Conservation (phyloP, 2,329 filamentous ascomycete species). For the Exophiala aquamarina region DNA sequence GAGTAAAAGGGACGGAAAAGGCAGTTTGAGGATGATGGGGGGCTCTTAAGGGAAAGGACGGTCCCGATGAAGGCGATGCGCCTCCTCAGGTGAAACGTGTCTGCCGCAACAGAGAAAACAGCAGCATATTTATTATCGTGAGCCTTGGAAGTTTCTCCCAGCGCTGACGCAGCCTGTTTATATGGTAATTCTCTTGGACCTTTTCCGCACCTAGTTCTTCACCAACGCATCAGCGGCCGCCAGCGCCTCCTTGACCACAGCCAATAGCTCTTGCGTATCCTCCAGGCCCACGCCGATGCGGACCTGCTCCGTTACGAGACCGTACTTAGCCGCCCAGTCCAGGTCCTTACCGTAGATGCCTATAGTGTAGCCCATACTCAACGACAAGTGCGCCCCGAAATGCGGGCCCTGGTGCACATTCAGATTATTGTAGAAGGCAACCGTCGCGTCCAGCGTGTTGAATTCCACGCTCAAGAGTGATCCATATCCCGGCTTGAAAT, state of each 20-base stretch:
- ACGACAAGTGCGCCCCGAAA: conserved; percentile 21
- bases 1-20: too few species aligned
- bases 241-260: conserved; percentile 16
- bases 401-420: conserved; percentile 34
- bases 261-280: conserved; percentile 14
- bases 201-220: too few species aligned
- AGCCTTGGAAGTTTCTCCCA: too few species aligned
- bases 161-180: too few species aligned
- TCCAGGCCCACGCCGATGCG: conserved; percentile 22
- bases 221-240: conserved; percentile 13
- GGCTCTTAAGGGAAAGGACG: too few species aligned
- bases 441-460: conserved; percentile 18
- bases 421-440: conserved; percentile 33
- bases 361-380: conserved; percentile 19
- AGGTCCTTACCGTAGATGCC: conserved; percentile 13
- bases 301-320: conserved; percentile 14
- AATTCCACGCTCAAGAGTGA: conserved; percentile 57
- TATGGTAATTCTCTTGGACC: too few species aligned
- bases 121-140: too few species aligned
- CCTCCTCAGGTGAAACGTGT: too few species aligned
- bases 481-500: conserved; percentile 56
- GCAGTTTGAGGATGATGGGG: too few species aligned
- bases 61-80: too few species aligned
- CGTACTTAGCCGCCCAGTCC: conserved; percentile 17
- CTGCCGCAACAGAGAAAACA: too few species aligned